Conservation (phyloP, 1,284 basidiomycete genomes). For the Ustilago xerochloae region DNA sequence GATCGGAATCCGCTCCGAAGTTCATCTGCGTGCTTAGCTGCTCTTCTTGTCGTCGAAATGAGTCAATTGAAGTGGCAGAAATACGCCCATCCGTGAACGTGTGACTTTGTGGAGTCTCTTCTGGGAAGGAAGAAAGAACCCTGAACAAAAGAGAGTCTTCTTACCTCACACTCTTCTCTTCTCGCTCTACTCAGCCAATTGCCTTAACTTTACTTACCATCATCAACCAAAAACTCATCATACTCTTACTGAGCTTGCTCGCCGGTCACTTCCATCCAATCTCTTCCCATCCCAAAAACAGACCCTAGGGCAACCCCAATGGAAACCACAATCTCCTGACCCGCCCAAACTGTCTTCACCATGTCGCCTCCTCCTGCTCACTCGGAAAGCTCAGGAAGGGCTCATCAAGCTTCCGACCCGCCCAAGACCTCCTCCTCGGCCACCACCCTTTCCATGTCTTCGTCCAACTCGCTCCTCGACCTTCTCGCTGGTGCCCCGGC, state of each 20-base stretch:
- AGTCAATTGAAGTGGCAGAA: background rate
- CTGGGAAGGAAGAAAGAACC: background rate
- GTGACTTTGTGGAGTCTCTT: background rate
- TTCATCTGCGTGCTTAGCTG: background rate
- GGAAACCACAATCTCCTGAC: too few relatives aligned
- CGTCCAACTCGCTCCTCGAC: slow-evolving; percentile 39
- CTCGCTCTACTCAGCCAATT: background rate
- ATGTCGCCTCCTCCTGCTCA: slow-evolving; percentile 16
- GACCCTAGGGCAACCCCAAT: too few relatives aligned
- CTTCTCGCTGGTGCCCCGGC: slow-evolving; percentile 41
- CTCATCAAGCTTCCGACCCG: background rate
- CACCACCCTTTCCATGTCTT: background rate
- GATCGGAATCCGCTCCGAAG: background rate
- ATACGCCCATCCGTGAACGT: background rate
- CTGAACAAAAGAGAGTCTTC: background rate
- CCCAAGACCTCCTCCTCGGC: background rate
- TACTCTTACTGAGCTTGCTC: too few relatives aligned
- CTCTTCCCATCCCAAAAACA: slow-evolving; percentile 6
- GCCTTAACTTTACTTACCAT: background rate
- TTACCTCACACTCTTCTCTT: slow-evolving; percentile 3
- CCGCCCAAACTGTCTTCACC: too few relatives aligned
- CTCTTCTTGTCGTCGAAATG: background rate
- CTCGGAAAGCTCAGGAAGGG: background rate
- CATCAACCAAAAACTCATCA: slow-evolving; percentile 2
- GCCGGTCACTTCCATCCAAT: background rate